Evolutionary conservation across 192 early-diverging fungal species (phyloP).

Genomic region (Coemansia sp.): DNA sequence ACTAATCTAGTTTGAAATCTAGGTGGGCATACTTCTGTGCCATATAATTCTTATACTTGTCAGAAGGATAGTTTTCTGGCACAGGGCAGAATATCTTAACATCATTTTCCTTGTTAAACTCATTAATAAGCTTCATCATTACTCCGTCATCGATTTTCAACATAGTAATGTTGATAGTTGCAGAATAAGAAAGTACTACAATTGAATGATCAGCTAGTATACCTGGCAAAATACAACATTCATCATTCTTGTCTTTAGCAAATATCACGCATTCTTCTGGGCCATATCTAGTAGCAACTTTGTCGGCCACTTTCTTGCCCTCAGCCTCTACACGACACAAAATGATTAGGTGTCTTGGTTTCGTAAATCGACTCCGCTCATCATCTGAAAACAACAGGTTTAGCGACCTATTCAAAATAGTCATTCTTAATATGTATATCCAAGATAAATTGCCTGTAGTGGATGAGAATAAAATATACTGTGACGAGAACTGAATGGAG

Average conservation of each 20-base stretch:
- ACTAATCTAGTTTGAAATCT: too few relatives aligned
- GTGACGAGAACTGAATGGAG: not conserved
- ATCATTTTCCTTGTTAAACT: not conserved
- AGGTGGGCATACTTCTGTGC: too few relatives aligned
- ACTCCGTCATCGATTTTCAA: not conserved
- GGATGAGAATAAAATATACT: not conserved
- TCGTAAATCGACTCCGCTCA: not conserved
- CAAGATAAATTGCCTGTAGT: not conserved
- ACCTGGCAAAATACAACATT: not conserved
- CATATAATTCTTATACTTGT: too few relatives aligned
- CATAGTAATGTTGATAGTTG: not conserved
- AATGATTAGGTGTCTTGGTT: too few relatives aligned
- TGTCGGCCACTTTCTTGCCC: not conserved
- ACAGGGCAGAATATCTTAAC: too few relatives aligned
- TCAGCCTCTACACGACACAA: too few relatives aligned
- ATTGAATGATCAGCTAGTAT: not conserved
- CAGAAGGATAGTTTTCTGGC: too few relatives aligned
- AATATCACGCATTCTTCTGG: not conserved
- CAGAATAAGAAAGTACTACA: not conserved
- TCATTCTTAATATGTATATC: not conserved
- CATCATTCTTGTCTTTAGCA: not conserved
- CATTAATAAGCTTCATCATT: not conserved
- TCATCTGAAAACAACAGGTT: not conserved
- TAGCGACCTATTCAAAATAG: too few relatives aligned
- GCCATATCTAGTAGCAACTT: not conserved